Base-by-base conservation (phyloP, 2,329 filamentous ascomycete genomes). In the Tolypocladium paradoxum region DNA sequence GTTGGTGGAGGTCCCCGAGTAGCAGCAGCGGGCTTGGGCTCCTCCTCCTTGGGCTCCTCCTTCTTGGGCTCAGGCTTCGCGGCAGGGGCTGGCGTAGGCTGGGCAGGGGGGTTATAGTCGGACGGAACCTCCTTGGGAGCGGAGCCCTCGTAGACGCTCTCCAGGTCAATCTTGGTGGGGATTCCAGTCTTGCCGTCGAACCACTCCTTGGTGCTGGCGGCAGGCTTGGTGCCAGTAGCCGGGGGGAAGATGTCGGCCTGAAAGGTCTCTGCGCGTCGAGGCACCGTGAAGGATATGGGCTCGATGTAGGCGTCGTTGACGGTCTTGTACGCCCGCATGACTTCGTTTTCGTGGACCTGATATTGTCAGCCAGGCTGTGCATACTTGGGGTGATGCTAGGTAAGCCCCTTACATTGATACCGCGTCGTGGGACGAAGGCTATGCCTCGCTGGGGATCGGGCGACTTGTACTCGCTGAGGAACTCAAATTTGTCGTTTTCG, bases 401-500 rank as follows among this genome's bases (percentile, higher is more conserved):
- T 16, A 31, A 29, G 11, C 18, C 9, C 43, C 80, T 66, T 67
- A 87, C 87, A 68, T 96, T 96, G 63, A 99, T 88, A 58, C 92
- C 93, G 58, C 93, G 88, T 73, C 95, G 92, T 51, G 93, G 93
- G 67, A 97, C 73, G 71, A 99, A 97, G 35, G 90, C 93, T 62
- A 99, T 80, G 62, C 93, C 93, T 67, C 93, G 84, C 74, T 99
- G 93, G 34, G 93, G 92, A 59, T 99, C 93, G 38, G 78, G 76
- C n/a, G 93, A 97, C 73, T 96, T 96, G 79, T 97, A 93, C 70
- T 97, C 92, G 58, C 90, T 95, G 52, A 99, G 76, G 71, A 88
- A 96, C 72, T 99, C 92, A 67, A 99, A 96, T 72, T 96, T 96
- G 78, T 97, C 92, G 73, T 97, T 95, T 68, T 95, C 88, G 66